Conservation (phyloP, 257 asterid genomes). For the Ilex aquifolium region DNA sequence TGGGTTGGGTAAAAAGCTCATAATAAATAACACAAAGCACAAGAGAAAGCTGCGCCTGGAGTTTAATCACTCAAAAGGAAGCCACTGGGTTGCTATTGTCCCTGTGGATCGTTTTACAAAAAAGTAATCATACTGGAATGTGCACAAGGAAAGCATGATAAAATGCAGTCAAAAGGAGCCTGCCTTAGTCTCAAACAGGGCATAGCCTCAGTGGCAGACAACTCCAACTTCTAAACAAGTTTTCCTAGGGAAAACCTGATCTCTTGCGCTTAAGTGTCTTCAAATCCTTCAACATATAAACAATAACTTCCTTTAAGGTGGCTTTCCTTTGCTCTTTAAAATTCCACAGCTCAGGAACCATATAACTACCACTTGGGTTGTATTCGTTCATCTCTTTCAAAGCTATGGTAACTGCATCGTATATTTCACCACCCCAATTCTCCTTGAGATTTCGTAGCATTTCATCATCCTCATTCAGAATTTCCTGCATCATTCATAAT, state of each 20-base stretch:
- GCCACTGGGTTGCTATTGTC: too few species aligned
- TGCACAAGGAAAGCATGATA: too few species aligned
- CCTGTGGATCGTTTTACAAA: too few species aligned
- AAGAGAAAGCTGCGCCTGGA: too few species aligned
- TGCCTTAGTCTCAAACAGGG: too few species aligned
- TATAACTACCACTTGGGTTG: slow-evolving; percentile 41
- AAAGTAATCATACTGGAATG: too few species aligned
- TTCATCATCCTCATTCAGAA: slow-evolving; percentile 26
- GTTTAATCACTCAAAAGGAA: too few species aligned
- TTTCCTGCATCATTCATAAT: slow-evolving; percentile 15
- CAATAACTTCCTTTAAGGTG: slow-evolving; percentile 35
- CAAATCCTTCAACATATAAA: slow-evolving; percentile 29
- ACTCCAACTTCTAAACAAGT: too few species aligned
- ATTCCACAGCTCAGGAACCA: slow-evolving; percentile 39
- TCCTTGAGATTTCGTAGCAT: slow-evolving; percentile 4
- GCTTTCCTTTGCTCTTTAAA: slow-evolving; percentile 38
- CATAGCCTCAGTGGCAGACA: too few species aligned
- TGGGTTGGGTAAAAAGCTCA: too few species aligned
- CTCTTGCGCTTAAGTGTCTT: slow-evolving; percentile 27
- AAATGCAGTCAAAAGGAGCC: too few species aligned
- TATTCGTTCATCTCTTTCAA: slow-evolving; percentile 34
- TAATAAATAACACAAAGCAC: too few species aligned
- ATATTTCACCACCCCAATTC: slow-evolving; percentile 8
- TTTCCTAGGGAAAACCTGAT: background rate
- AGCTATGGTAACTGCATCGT: slow-evolving; percentile 21